phyloP scores from a whole-genome alignment of 305 asterid species.

The Striga hermonthica region DNA sequence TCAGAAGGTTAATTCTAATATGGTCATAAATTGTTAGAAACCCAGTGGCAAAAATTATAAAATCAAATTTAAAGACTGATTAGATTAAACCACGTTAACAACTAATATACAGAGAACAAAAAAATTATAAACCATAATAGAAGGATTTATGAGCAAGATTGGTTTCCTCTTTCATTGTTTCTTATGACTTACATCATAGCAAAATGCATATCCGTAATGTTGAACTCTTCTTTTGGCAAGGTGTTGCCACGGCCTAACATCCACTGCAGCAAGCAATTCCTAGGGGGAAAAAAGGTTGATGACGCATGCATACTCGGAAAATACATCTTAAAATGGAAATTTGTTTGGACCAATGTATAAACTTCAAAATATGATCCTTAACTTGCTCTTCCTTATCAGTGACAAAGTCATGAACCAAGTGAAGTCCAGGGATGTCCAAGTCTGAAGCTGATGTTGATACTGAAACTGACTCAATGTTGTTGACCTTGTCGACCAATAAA shows the following conservation, averaged over 20 bases:
- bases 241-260: constrained; percentile 61
- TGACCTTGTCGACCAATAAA: constrained; percentile 55
- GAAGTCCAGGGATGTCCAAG: constrained; percentile 77
- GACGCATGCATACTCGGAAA: not conserved
- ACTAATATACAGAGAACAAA: not conserved
- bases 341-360: constrained; percentile 26
- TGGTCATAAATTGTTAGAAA: too few species aligned
- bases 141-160: not conserved
- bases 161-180: not conserved
- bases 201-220: constrained; percentile 86
- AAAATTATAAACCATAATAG: not conserved
- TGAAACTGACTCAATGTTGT: constrained; percentile 40
- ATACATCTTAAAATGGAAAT: not conserved
- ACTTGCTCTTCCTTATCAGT: constrained; percentile 81
- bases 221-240: constrained; percentile 97
- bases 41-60: too few species aligned
- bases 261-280: constrained; percentile 88
- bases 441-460: constrained; percentile 74
- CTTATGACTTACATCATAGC: constrained; percentile 62
- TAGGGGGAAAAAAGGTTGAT: constrained; percentile 30
- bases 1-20: too few species aligned
- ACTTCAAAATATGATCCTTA: constrained; percentile 39
- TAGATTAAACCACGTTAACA: too few species aligned
- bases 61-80: too few species aligned
- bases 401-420: constrained; percentile 64